phyloP scores from a whole-genome alignment of 768 basidiomycete species.

The Pulveroboletus frians region DNA sequence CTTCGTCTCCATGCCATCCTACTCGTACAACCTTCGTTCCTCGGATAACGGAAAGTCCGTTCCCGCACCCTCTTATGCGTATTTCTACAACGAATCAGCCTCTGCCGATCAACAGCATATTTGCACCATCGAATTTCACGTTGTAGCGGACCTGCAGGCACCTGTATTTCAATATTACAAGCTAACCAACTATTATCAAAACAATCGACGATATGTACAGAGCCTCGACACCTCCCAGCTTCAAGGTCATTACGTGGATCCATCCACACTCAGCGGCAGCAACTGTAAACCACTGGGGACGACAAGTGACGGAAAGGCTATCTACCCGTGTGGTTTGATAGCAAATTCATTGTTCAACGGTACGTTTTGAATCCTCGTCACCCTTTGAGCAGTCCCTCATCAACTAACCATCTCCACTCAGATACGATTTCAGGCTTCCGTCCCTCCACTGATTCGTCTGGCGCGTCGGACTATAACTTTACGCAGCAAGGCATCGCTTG shows the following conservation, averaged over 20 bases:
- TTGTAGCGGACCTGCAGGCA: conserved; percentile 69
- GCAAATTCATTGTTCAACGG: conserved; percentile 98
- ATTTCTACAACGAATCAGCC: conserved; percentile 47
- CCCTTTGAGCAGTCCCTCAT: background rate
- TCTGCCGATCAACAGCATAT: conserved; percentile 45
- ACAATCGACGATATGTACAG: conserved; percentile 96
- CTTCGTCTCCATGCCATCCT: conserved; percentile 57
- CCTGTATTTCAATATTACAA: conserved; percentile 95
- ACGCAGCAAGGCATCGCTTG: conserved; percentile 85
- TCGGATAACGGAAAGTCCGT: conserved; percentile 45
- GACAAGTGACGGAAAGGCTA: conserved; percentile 42
- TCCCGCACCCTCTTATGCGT: conserved; percentile 67
- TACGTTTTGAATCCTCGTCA: conserved; percentile 27
- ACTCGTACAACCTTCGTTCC: conserved; percentile 60
- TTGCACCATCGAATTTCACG: conserved; percentile 77
- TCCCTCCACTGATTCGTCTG: conserved; percentile 39
- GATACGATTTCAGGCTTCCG: conserved; percentile 74
- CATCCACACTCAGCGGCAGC: conserved; percentile 49
- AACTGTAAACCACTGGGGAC: conserved; percentile 88
- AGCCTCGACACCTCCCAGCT: conserved; percentile 83
- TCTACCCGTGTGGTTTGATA: conserved; percentile 96
- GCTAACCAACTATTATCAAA: conserved; percentile 95
- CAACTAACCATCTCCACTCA: conserved; percentile 27
- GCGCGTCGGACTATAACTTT: conserved; percentile 58
- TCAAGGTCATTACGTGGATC: conserved; percentile 58